phyloP scores from a whole-genome alignment of 1,284 basidiomycete species.

The Ceratorhiza oryzae-sativae region DNA sequence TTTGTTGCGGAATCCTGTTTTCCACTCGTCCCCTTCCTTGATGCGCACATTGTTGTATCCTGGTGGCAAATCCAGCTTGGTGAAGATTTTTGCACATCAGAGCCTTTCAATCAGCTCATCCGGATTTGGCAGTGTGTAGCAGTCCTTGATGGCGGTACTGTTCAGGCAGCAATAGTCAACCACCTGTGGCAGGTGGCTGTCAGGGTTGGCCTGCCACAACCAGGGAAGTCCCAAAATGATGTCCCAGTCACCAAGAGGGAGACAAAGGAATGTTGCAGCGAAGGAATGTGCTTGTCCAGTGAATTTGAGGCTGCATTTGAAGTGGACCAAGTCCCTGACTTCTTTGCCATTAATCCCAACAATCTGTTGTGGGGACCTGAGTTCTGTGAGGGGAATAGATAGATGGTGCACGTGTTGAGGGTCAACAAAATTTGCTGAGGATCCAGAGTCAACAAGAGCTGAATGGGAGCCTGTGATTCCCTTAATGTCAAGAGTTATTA shows the following conservation, averaged over 20 bases:
- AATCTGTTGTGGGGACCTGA: neutral
- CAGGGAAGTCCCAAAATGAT: neutral
- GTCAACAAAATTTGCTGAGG: neutral
- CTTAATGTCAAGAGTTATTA: neutral
- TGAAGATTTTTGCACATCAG: neutral
- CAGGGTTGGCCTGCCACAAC: neutral
- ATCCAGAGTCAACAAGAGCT: neutral
- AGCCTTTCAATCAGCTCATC: too few relatives aligned
- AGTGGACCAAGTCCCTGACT: neutral
- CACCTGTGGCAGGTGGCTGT: neutral
- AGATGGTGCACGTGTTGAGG: neutral
- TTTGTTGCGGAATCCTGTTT: conserved; percentile 44
- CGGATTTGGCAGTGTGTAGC: too few relatives aligned
- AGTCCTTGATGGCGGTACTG: too few relatives aligned
- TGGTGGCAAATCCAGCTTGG: conserved; percentile 46
- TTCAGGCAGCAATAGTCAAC: too few relatives aligned
- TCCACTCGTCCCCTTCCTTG: conserved; percentile 34
- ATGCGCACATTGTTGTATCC: conserved; percentile 45
- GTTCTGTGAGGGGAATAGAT: neutral
- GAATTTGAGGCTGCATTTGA: neutral
- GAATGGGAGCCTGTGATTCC: neutral
- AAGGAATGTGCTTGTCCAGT: neutral
- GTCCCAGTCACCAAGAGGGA: neutral
- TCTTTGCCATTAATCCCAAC: conserved; percentile 3
- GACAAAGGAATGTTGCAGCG: neutral